Evolutionary conservation across 352 stramenopile species (phyloP).

Genomic region (Globisporangium parvum): DNA sequence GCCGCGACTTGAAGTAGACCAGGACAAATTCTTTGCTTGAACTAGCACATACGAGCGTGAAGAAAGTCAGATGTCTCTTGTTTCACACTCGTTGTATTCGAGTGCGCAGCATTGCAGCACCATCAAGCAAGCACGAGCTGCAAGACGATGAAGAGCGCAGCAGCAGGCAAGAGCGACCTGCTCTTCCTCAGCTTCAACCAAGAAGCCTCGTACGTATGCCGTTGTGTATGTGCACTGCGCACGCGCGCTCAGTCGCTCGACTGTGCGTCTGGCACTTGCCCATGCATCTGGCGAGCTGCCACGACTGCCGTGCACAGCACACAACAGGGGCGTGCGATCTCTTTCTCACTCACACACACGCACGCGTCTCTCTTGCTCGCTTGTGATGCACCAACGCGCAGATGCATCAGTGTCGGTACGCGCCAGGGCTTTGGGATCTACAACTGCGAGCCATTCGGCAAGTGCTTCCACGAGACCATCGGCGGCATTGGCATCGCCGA

Average conservation of each 20-base stretch:
- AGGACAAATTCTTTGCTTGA: too few species aligned
- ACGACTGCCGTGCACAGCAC: not conserved
- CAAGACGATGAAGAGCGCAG: slow-evolving; percentile 16
- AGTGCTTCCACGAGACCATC: slow-evolving; percentile 83
- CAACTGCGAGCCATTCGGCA: slow-evolving; percentile 90
- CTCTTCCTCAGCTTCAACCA: slow-evolving; percentile 92
- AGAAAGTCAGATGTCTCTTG: too few species aligned
- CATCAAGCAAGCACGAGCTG: not conserved
- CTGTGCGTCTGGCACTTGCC: not conserved
- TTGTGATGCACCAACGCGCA: slow-evolving; percentile 14
- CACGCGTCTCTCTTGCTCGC: too few species aligned
- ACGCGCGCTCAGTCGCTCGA: not conserved
- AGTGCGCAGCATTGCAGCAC: too few species aligned
- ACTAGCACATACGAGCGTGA: too few species aligned
- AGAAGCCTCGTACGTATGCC: slow-evolving; percentile 82
- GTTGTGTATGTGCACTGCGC: not conserved
- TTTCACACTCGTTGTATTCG: too few species aligned
- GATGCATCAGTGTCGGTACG: slow-evolving; percentile 88
- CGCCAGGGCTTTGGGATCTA: slow-evolving; percentile 86
- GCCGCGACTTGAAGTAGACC: too few species aligned
- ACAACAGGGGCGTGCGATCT: not conserved
- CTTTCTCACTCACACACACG: not conserved
- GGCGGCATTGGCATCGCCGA: slow-evolving; percentile 88
- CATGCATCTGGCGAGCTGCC: not conserved
- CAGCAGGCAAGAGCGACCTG: slow-evolving; percentile 51